phyloP scores from a whole-genome alignment of 1,139 yeast species.

The Nakaseomyces kungkrabaensis region DNA sequence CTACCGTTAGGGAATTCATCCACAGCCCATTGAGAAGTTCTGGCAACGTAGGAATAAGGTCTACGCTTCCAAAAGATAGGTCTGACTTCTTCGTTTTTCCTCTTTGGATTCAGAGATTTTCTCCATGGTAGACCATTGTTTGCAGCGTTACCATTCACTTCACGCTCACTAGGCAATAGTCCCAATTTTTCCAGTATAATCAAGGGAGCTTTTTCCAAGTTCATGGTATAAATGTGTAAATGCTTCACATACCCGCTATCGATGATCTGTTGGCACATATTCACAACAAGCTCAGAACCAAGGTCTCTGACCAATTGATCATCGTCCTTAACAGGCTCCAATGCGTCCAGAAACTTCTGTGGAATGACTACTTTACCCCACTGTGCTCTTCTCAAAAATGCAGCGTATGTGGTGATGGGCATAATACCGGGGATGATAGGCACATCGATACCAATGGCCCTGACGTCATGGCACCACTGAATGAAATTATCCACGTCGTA shows the following conservation, averaged over 20 bases:
- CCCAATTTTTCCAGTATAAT: constrained; percentile 75
- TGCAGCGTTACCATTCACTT: constrained; percentile 20
- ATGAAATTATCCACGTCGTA: constrained; percentile 84
- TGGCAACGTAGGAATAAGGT: constrained; percentile 77
- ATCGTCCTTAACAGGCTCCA: constrained; percentile 83
- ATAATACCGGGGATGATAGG: constrained; percentile 96
- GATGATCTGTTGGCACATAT: constrained; percentile 68
- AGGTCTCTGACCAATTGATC: constrained; percentile 79
- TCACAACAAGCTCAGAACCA: constrained; percentile 75
- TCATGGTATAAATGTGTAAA: constrained; percentile 93
- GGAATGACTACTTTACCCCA: constrained; percentile 90
- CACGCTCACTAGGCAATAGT: constrained; percentile 35
- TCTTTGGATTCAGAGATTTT: constrained; percentile 71
- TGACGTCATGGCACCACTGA: constrained; percentile 64
- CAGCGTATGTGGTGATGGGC: constrained; percentile 93
- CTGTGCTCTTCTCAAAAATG: constrained; percentile 83
- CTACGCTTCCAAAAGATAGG: constrained; percentile 97
- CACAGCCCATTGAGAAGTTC: constrained; percentile 79
- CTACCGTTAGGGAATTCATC: constrained; percentile 90
- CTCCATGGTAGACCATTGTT: constrained; percentile 66
- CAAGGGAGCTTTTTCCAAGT: constrained; percentile 79
- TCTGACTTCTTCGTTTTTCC: constrained; percentile 75
- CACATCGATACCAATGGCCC: constrained; percentile 64
- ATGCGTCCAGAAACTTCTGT: constrained; percentile 51
- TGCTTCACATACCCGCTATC: constrained; percentile 71